Conservation (phyloP, 331 rosid genomes). For the Malus hybrid region DNA sequence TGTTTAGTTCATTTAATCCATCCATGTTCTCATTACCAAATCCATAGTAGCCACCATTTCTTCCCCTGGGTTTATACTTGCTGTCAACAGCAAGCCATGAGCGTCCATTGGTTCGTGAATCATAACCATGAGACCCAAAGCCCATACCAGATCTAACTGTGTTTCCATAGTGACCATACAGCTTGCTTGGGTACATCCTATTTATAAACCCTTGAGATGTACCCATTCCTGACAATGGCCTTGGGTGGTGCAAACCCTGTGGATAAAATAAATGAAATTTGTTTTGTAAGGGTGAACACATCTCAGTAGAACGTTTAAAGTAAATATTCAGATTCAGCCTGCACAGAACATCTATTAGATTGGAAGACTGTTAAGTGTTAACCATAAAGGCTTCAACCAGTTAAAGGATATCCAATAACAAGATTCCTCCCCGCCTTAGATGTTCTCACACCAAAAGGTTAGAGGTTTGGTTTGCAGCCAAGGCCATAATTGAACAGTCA, state of each 20-base stretch:
- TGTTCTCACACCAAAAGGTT: background rate
- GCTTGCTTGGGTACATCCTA: constrained; percentile 62
- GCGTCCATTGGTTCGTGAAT: constrained; percentile 55
- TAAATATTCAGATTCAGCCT: background rate
- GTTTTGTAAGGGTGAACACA: background rate
- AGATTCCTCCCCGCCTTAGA: background rate
- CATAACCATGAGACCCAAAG: constrained; percentile 69
- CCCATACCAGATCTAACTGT: constrained; percentile 66
- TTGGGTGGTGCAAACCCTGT: constrained; percentile 82
- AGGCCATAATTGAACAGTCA: background rate
- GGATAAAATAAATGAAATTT: background rate
- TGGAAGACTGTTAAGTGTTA: background rate
- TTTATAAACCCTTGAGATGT: constrained; percentile 51
- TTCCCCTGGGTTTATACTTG: constrained; percentile 67
- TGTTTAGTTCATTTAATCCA: constrained; percentile 76
- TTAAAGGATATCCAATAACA: background rate
- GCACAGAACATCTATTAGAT: background rate
- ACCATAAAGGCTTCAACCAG: background rate
- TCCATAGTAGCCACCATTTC: constrained; percentile 54
- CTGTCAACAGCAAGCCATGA: constrained; percentile 69
- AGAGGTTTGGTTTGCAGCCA: background rate
- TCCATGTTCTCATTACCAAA: constrained; percentile 77
- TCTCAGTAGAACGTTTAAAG: background rate
- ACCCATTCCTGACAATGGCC: constrained; percentile 67
- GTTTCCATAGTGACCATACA: constrained; percentile 70